Percentiles rank a stretch among this genome's conserved stretches.
These are phyloP conservation scores for Pestalotiopsis fici DNA, from an alignment of 2,329 filamentous ascomycete genomes.

Conservation along the genomic window DNA sequence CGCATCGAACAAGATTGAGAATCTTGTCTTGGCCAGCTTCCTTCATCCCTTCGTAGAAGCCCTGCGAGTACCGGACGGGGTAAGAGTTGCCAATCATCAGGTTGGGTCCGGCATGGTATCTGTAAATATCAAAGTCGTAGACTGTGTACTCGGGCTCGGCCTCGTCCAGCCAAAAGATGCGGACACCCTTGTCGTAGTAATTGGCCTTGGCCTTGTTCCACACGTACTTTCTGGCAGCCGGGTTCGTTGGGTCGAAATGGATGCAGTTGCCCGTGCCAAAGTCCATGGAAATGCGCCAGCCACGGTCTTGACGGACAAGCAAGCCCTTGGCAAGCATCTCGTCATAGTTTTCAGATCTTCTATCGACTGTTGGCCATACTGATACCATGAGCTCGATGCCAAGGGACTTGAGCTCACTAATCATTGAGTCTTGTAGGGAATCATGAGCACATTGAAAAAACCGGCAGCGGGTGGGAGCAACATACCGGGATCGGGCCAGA, in stretches of 20 bases:
- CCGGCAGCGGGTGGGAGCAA: too few relatives aligned
- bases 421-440: constrained; percentile 53
- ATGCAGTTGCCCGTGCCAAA: constrained; percentile 55
- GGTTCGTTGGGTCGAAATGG: constrained; percentile 66
- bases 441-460: neutral
- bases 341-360: constrained; percentile 56
- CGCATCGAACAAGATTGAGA: constrained; percentile 51
- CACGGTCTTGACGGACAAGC: constrained; percentile 62
- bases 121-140: constrained; percentile 69
- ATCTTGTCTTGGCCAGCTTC: constrained; percentile 50
- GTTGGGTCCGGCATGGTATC: constrained; percentile 57
- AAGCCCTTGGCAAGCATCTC: constrained; percentile 64
- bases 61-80: constrained; percentile 53
- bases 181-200: constrained; percentile 63
- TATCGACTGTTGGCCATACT: constrained; percentile 69
- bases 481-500: constrained; percentile 63
- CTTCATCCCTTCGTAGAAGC: constrained; percentile 56
- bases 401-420: constrained; percentile 58
- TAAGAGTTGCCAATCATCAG: constrained; percentile 56
- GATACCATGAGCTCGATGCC: constrained; percentile 68
- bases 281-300: constrained; percentile 58
- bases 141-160: constrained; percentile 66
- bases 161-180: constrained; percentile 69
- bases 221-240: constrained; percentile 56
- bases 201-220: constrained; percentile 61